Percentiles rank a stretch among this genome's conserved stretches.
Conservation (phyloP, 2,329 filamentous ascomycete genomes). For the Colletotrichum sp. region DNA sequence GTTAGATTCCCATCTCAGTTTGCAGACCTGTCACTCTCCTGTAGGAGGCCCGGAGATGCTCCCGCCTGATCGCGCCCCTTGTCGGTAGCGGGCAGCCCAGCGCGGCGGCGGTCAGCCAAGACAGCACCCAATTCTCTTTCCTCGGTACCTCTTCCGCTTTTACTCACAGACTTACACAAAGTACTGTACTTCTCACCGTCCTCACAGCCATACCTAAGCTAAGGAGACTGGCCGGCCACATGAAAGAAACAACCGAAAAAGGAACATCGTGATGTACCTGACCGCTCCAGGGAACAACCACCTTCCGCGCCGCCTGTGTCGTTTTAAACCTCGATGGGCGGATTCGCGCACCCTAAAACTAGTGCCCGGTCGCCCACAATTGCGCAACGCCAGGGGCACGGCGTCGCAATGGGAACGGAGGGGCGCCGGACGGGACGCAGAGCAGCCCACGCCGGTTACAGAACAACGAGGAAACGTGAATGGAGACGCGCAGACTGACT, state of each 20-base stretch:
- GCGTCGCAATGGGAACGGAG: constrained; percentile 11
- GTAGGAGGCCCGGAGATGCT: background rate
- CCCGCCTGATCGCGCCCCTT: background rate
- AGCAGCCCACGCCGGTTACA: background rate
- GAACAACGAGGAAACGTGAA: constrained; percentile 1
- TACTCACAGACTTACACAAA: background rate
- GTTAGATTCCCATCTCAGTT: background rate
- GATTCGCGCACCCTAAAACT: background rate
- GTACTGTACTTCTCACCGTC: background rate
- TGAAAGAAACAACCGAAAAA: background rate
- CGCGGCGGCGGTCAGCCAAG: background rate
- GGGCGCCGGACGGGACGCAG: background rate
- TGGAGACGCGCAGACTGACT: background rate
- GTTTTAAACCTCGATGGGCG: background rate
- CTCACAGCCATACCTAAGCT: background rate
- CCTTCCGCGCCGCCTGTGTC: background rate
- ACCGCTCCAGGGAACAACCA: constrained; percentile 5
- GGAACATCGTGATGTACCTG: background rate
- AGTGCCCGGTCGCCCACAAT: constrained; percentile 13
- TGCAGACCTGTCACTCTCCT: background rate
- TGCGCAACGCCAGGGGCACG: constrained; percentile 13
- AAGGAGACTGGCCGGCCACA: background rate
- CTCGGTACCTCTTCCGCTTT: background rate
- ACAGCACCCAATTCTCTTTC: background rate
- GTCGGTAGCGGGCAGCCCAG: background rate